Base-by-base conservation (phyloP, 768 basidiomycete genomes). In the Lentinula lateritia region DNA sequence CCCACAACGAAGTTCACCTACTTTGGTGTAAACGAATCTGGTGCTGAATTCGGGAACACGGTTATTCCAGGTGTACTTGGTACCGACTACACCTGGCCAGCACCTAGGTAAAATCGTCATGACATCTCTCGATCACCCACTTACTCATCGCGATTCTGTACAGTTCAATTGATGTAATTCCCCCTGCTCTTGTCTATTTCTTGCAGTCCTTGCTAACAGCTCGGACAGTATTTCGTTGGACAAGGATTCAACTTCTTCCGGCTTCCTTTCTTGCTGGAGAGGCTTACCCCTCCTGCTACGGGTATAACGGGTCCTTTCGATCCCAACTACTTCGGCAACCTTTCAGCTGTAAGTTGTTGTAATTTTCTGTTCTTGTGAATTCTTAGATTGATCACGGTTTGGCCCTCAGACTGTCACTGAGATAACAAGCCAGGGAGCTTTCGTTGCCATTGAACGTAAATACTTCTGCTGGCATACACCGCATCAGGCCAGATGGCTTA, bases 201-300 rank as follows among this genome's bases (percentile, higher is more conserved):
- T n/a, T 58, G 41, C 38, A 23, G 28, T 18, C 2, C 50, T 48
- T n/a, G 50, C 52, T 63, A 23, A 35, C 1, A 6, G 66, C 76
- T 72, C 53, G 70, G 77, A 52, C 77, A 86, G 76, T 86, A 72
- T 75, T 86, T 86, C 70, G 72, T 83, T 52, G 71, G 68, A 15
- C 71, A 83, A 66, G 84, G 84, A 34, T 81, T 86, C 75, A 85
- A 85, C 72, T 76, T 81, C 13, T 86, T 86, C 83, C 83, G 84
- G 61, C 71, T 87, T 63, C 79, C 84, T 6, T 87, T 87, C 81
- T 66, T 75, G 62, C 73, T 82, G 72, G 86, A 87, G 68, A 82
- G 85, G 57, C 63, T 87, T 50, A 77, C 71, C 63, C 81, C 85
- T 42, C 83, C 82, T 42, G 66, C 82, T 1, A 76, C 67, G 34